Base-by-base conservation (phyloP, 108 stramenopile genomes). In the Cyclotella sp. region DNA sequence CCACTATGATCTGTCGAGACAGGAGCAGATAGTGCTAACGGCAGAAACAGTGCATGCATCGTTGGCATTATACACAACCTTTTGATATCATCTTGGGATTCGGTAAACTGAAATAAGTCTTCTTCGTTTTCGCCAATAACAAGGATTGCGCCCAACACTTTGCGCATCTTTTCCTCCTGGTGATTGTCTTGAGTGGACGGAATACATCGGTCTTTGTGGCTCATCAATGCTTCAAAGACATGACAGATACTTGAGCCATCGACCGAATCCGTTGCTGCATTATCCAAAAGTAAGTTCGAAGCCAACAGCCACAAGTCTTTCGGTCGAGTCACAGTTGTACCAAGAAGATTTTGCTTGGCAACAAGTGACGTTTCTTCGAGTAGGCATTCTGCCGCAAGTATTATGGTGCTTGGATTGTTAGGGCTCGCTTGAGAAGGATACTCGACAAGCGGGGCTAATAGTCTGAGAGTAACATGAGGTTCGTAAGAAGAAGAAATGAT, bases 391-490 rank as follows among this genome's bases (percentile, higher is more conserved):
- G 92, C 91, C 2, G 85, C 58, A 21, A 82, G 47, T 47, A 87
- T 77, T 24, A 73, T 87, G 59, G 72, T 69, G 53, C 69, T 80
- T 29, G 45, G 41, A 19, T 26, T 67, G 18, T 26, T n/a, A 64
- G 49, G 42, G 15, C 41, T 27, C 26, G 70, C 63, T n/a, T 78
- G 54, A 0, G 78, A 69, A 6, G 86, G 63, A 59, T 72, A 86
- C 26, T 79, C 83, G 13, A 91, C 79, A 39, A 83, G 79, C 24
- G 92, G 87, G n/a, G 89, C 79, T 34, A 95, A 43, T 15, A 95
- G 70, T 11, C 92, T 78, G 27, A 95, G 86, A 22, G 90, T 85
- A 43, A 91, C 70, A 5, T 87, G 87, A 30, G 89, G 85, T 46
- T 85, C 76, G 21, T 52, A 30, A 21, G 54, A 39, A 18, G 65